Conservation (phyloP, 305 asterid species). For the Rubia occidens region DNA sequence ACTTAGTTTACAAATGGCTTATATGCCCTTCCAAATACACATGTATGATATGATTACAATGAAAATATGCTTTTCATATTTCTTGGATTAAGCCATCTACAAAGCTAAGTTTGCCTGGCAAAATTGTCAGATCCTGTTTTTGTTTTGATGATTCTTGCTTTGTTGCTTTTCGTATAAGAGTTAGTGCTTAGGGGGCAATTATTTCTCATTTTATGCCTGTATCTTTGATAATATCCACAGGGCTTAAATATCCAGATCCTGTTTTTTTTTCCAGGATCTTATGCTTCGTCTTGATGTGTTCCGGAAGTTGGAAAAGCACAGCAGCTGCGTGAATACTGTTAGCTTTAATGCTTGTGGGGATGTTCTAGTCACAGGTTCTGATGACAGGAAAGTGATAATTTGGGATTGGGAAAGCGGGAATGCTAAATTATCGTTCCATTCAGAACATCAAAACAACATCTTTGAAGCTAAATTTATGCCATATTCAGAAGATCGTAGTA, state of each 20-base stretch:
- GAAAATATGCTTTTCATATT: neutral
- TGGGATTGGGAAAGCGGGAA: slow-evolving; percentile 92
- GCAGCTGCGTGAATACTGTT: slow-evolving; percentile 75
- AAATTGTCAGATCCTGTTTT: neutral
- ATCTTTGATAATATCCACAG: neutral
- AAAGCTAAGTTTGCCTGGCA: no score
- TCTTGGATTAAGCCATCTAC: no score
- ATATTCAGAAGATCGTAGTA: slow-evolving; percentile 57
- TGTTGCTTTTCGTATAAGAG: neutral
- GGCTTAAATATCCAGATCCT: neutral
- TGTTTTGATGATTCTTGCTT: neutral
- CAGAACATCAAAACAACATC: slow-evolving; percentile 69
- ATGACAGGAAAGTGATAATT: slow-evolving; percentile 65
- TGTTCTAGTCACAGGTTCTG: slow-evolving; percentile 72
- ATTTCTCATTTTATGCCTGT: neutral
- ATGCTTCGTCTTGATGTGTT: slow-evolving; percentile 64
- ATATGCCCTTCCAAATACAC: neutral
- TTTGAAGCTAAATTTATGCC: slow-evolving; percentile 95
- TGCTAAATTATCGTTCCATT: slow-evolving; percentile 48
- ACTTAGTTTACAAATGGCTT: neutral
- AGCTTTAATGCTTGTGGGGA: slow-evolving; percentile 67
- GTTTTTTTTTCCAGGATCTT: slow-evolving; percentile 43
- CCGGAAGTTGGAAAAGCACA: slow-evolving; percentile 61
- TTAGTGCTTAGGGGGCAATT: slow-evolving; percentile 4
- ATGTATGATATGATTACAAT: neutral